Conservation (phyloP, 2,329 filamentous ascomycete species). For the Cytospora mali region DNA sequence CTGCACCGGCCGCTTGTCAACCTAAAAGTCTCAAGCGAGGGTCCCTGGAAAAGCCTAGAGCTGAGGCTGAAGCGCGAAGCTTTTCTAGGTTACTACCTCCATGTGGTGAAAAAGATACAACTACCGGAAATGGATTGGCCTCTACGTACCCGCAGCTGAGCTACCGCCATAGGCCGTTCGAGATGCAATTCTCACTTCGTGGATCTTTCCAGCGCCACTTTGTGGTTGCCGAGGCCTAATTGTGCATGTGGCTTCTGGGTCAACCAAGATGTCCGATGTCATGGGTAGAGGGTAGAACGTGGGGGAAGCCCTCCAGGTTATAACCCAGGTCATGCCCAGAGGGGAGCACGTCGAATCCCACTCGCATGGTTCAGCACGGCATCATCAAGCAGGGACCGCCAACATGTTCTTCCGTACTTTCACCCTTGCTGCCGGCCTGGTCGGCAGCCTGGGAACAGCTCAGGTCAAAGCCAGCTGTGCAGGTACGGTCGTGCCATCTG, state of each 20-base stretch:
- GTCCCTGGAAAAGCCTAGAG: not conserved
- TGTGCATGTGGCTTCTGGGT: no score
- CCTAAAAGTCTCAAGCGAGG: not conserved
- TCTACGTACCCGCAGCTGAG: not conserved
- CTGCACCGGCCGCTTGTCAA: not conserved
- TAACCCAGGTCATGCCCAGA: not conserved
- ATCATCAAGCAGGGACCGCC: not conserved
- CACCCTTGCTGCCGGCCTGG: not conserved
- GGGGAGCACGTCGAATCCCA: not conserved
- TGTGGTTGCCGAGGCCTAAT: not conserved
- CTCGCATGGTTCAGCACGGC: not conserved
- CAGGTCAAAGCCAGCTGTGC: not conserved
- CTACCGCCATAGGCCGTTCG: not conserved
- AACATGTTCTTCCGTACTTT: not conserved
- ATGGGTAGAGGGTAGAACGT: not conserved
- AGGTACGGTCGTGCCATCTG: not conserved
- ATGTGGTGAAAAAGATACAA: no score
- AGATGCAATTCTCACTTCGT: not conserved
- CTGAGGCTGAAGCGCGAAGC: not conserved
- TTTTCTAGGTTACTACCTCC: no score
- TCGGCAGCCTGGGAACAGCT: not conserved
- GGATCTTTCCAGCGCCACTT: not conserved
- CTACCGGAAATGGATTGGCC: not conserved
- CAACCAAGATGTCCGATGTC: not conserved
- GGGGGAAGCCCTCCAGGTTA: no score